phyloP scores from a whole-genome alignment of 2,329 filamentous ascomycete genomes.

The Penicillium sp. region DNA sequence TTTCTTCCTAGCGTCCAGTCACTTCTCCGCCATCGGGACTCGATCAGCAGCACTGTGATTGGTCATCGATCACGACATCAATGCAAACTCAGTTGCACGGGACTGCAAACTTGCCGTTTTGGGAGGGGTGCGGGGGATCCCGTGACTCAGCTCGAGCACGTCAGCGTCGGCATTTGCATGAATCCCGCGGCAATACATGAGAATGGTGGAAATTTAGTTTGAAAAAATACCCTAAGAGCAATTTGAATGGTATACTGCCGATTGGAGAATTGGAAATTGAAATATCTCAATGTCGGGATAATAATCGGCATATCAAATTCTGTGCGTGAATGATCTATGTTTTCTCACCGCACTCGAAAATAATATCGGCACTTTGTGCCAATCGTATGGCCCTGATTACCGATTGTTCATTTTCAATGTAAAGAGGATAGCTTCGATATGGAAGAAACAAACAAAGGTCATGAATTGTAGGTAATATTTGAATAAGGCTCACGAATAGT shows the following conservation, averaged over 20 bases:
- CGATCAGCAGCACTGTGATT: slow-evolving; percentile 36
- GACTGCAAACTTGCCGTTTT: slow-evolving; percentile 29
- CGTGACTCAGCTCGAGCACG: slow-evolving; percentile 29
- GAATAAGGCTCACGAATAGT: too few relatives aligned
- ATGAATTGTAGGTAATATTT: too few relatives aligned
- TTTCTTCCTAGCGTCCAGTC: slow-evolving; percentile 16
- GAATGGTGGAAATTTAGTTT: too few relatives aligned
- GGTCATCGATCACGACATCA: slow-evolving; percentile 44
- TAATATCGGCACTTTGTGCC: slow-evolving; percentile 3
- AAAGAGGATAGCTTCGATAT: slow-evolving; percentile 1
- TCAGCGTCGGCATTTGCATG: slow-evolving; percentile 26
- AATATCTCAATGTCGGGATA: too few relatives aligned
- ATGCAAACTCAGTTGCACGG: slow-evolving; percentile 28
- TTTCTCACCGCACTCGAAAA: slow-evolving; percentile 1
- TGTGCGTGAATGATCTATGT: neutral
- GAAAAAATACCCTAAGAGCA: too few relatives aligned
- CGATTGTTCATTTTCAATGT: slow-evolving; percentile 9
- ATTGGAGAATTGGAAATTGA: too few relatives aligned
- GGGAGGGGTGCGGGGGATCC: slow-evolving; percentile 25
- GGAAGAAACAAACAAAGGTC: too few relatives aligned
- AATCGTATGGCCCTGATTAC: slow-evolving; percentile 16
- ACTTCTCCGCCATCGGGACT: slow-evolving; percentile 35
- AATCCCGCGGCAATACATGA: neutral
- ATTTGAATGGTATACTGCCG: too few relatives aligned
- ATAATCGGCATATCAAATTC: too few relatives aligned